Conservation (phyloP, 139 green algal genomes). For the Chlorella sorokiniana region DNA sequence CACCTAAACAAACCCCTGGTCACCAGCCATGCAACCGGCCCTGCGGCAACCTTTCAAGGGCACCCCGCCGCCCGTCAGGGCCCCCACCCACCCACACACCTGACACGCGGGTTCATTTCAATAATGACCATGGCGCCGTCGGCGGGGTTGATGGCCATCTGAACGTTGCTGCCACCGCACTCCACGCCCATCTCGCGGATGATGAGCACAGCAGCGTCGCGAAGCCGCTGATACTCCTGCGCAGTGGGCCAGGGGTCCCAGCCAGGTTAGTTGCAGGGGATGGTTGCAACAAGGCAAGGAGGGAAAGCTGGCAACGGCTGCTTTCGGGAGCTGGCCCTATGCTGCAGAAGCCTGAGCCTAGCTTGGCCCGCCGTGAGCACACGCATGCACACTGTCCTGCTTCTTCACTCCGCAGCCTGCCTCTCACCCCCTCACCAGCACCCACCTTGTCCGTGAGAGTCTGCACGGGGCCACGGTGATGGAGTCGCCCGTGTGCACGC, state of each 20-base stretch:
- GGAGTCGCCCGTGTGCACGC: conserved; percentile 95
- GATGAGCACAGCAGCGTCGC: conserved; percentile 85
- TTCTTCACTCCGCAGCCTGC: not conserved
- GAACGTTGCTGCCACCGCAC: conserved; percentile 97
- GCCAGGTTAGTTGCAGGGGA: not conserved
- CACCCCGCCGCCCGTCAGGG: not conserved
- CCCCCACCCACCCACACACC: conserved; percentile 12
- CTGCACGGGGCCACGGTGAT: conserved; percentile 67
- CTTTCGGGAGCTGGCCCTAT: too few species aligned
- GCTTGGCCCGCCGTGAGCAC: too few species aligned
- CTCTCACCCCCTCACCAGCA: not conserved
- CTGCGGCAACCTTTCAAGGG: not conserved
- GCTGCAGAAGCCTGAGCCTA: too few species aligned
- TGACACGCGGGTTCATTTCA: conserved; percentile 99
- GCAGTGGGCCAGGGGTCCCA: too few species aligned
- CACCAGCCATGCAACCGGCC: not conserved
- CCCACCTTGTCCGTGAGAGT: conserved; percentile 54
- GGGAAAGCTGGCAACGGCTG: too few species aligned
- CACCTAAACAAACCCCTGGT: not conserved
- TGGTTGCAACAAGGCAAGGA: too few species aligned
- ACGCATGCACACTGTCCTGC: not conserved
- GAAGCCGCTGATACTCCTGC: conserved; percentile 96
- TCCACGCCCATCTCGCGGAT: conserved; percentile 99
- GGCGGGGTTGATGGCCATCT: conserved; percentile 95
- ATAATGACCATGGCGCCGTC: conserved; percentile 93